Evolutionary conservation across 352 stramenopile genomes (phyloP), one percentile per base, ranked within the genome.

Genomic region (Phytophthora aleatoria): DNA sequence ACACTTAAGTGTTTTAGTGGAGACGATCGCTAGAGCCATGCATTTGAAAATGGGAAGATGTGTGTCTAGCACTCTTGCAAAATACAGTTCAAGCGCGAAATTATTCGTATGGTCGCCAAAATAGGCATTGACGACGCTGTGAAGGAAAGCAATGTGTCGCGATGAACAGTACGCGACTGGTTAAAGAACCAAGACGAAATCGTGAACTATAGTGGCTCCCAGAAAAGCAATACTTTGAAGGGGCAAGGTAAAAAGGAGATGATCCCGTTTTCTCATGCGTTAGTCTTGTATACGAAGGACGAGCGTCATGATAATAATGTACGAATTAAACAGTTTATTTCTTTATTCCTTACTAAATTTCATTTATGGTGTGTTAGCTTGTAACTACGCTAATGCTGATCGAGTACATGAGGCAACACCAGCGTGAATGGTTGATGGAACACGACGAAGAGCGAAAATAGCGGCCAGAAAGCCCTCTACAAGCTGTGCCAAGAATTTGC

Each of bases 211-310:
- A 50, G 36, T 8, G 43, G 43, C 8, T 55, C 35, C 2, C 33
- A 63, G n/a, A 63, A 55, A 15, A 56, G 44, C 35, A 59, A 57
- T 7, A 66, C 39, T 4, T 27, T 60, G 31, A 66, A 66, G 31
- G 41, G 42, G 3, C 58, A 66, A 50, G 58, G 58, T 5, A 60
- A 50, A 26, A 66, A 60, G 50, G 39, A 60, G 39, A 55, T 43
- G 3, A 50, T 66, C 12, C 36, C 58, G 1, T 66, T 60, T 20
- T 50, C 58, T 7, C 50, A 51, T 11, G 50, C 26, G 3, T 35
- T 57, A 31, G 31, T 54, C 38, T 16, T 52, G 38, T 66, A 55
- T 54, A 45, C 56, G 50, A 66, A 66, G 20, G 42, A 55, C 24
- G 38, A 59, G 16, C 26, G 41, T 27, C 30, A 42, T 7, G 49